A percentile compares a stretch with the other conserved stretches of the same genome.
Evolutionary conservation across 495 filamentous ascomycete species (phyloP).

Genomic region (Astrothelium macrocarpum): DNA sequence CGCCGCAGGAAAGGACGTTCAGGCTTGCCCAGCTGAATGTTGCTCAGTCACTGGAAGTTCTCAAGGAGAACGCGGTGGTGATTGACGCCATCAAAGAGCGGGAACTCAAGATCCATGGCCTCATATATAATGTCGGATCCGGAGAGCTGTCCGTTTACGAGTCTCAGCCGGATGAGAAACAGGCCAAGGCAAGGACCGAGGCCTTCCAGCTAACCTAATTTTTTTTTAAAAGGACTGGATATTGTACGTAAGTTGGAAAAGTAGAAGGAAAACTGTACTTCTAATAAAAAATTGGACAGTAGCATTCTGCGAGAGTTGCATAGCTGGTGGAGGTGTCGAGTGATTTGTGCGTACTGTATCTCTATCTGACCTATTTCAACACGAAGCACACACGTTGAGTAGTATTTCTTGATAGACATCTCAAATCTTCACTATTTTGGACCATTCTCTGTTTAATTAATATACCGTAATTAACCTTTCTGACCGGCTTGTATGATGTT

Average conservation of each 20-base stretch:
- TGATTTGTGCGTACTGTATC: too few relatives aligned
- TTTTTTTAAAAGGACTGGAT: neutral
- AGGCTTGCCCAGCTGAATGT: constrained; percentile 34
- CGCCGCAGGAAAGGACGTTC: constrained; percentile 17
- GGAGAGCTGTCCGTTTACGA: constrained; percentile 31
- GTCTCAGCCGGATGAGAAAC: constrained; percentile 13
- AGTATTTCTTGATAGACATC: too few relatives aligned
- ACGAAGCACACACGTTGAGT: too few relatives aligned
- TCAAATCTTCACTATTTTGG: too few relatives aligned
- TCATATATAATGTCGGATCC: constrained; percentile 32
- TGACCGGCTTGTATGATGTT: too few relatives aligned
- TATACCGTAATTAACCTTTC: too few relatives aligned
- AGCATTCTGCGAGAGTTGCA: too few relatives aligned
- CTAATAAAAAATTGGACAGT: too few relatives aligned
- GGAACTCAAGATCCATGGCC: constrained; percentile 33
- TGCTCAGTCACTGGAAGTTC: constrained; percentile 25
- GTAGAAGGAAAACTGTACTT: too few relatives aligned
- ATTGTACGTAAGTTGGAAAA: neutral
- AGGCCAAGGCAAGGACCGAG: constrained; percentile 6
- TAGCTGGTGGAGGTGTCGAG: too few relatives aligned
- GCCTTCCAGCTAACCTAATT: constrained; percentile 15
- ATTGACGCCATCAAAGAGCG: constrained; percentile 32
- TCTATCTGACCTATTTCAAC: too few relatives aligned
- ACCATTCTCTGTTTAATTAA: too few relatives aligned
- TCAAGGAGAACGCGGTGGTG: constrained; percentile 28